Conservation (phyloP, 2,329 filamentous ascomycete species). For the Dothidotthia symphoricarpi region DNA sequence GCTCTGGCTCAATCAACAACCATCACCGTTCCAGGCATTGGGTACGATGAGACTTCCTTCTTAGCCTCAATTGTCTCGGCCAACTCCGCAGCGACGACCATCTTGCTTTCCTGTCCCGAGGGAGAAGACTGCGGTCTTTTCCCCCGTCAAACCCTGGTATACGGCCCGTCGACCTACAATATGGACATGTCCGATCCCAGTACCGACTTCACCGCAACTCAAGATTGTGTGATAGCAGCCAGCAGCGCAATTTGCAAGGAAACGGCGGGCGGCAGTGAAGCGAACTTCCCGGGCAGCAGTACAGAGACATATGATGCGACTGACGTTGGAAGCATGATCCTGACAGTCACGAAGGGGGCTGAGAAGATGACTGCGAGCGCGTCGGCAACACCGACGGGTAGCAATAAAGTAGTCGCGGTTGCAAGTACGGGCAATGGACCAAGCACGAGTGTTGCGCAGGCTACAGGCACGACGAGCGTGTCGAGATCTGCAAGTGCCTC, state of each 20-base stretch:
- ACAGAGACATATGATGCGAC: conserved; percentile 17
- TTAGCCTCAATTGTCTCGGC: conserved; percentile 17
- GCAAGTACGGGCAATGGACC: conserved; percentile 2
- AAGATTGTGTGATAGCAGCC: conserved; percentile 16
- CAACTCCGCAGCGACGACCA: conserved; percentile 11
- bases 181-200: conserved; percentile 18
- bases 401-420: neutral
- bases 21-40: conserved; percentile 12
- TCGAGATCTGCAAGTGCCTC: conserved; percentile 3
- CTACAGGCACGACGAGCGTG: conserved; percentile 1
- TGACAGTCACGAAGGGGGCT: conserved; percentile 16
- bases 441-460: conserved; percentile 4
- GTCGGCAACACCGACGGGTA: conserved; percentile 1
- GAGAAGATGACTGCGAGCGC: conserved; percentile 13
- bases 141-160: conserved; percentile 17
- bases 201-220: conserved; percentile 20
- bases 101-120: conserved; percentile 9
- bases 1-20: conserved; percentile 15
- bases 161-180: conserved; percentile 20
- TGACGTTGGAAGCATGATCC: neutral
- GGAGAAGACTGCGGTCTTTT: conserved; percentile 19
- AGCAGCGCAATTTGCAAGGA: conserved; percentile 21
- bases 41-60: conserved; percentile 3
- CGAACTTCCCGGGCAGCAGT: conserved; percentile 24
- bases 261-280: conserved; percentile 20